Evolutionary conservation across 2,329 filamentous ascomycete genomes (phyloP), one percentile per base, ranked within the genome.

Genomic region (Monascus ruber): DNA sequence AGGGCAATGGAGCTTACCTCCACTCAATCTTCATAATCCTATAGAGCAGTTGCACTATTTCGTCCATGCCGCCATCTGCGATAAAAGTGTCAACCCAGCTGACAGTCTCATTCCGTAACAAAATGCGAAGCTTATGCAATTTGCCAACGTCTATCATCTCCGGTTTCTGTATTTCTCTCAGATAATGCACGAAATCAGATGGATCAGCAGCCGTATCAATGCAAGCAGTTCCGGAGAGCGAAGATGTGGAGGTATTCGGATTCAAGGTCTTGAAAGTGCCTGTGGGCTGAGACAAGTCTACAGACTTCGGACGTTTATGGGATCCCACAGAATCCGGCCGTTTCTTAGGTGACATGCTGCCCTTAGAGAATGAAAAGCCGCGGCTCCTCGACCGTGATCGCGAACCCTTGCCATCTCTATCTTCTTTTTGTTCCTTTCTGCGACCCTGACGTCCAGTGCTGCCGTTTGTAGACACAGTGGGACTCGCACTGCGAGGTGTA

Each of bases 11-110:
- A 38, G 51, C 79, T 60, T 64, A 87, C 83, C 88, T 85, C 89
- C 91, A 98, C 61, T 96, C 91, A 28, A 98, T 81, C 37, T 83
- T 83, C 75, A 95, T 87, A 51, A 89, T 94, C n/a, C 89, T 78
- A 60, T 94, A 82, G 35, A 96, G 70, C 39, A 96, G 68, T 31
- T 76, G 78, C 29, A 95, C 83, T 46, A 96, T 84, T 60, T 95
- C 86, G 48, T 83, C 77, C 87, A 96, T 94, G 17, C 91, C 91
- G 10, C 85, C 87, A 46, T 88, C 80, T 32, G 79, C 74, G 50
- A 96, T 85, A 58, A 96, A 98, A 8, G 80, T 76, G 56, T 96
- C 86, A 3, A 93, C 93, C 91, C 91, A 98, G 8, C 83, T 77
- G 5, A 98, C 86, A 0, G 89, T 94, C 67, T 98, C 91, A 54